Percentiles rank a stretch among this genome's conserved stretches.
These are phyloP conservation scores for Allomyces javanicus DNA, from an alignment of 192 early-diverging fungal genomes.

Conservation along the genomic window DNA sequence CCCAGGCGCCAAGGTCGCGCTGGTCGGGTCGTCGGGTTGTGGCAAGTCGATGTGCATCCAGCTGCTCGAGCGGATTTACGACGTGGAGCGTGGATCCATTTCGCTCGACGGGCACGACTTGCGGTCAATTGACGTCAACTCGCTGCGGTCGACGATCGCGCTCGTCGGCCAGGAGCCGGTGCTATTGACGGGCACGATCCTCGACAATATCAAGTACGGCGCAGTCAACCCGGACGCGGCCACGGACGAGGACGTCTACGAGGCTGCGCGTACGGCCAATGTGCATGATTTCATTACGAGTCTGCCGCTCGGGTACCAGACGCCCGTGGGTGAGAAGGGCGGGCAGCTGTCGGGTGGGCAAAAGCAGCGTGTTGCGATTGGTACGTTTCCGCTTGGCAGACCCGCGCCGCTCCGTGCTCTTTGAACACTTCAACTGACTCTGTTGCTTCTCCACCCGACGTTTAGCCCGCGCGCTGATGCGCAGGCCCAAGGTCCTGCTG, in stretches of 20 bases:
- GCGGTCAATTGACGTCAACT: no score
- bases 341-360: no score
- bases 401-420: no score
- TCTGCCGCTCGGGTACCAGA: constrained; percentile 25
- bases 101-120: constrained; percentile 23
- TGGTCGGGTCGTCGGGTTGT: constrained; percentile 72
- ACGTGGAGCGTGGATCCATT: no score
- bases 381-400: no score
- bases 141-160: no score
- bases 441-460: constrained; percentile 8
- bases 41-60: constrained; percentile 58
- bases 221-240: constrained; percentile 23
- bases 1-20: constrained; percentile 56
- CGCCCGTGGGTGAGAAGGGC: neutral
- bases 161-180: constrained; percentile 21
- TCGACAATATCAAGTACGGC: constrained; percentile 22
- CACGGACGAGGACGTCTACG: constrained; percentile 4
- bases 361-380: constrained; percentile 21
- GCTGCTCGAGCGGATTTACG: constrained; percentile 63
- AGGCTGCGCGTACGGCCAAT: constrained; percentile 28
- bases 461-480: constrained; percentile 38
- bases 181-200: constrained; percentile 15
- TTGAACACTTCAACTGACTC: no score
- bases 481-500: constrained; percentile 39
- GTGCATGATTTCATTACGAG: constrained; percentile 32